These are phyloP conservation scores for Tolypocladium sp. DNA, from an alignment of 2,329 filamentous ascomycete genomes.

Conservation along the genomic window DNA sequence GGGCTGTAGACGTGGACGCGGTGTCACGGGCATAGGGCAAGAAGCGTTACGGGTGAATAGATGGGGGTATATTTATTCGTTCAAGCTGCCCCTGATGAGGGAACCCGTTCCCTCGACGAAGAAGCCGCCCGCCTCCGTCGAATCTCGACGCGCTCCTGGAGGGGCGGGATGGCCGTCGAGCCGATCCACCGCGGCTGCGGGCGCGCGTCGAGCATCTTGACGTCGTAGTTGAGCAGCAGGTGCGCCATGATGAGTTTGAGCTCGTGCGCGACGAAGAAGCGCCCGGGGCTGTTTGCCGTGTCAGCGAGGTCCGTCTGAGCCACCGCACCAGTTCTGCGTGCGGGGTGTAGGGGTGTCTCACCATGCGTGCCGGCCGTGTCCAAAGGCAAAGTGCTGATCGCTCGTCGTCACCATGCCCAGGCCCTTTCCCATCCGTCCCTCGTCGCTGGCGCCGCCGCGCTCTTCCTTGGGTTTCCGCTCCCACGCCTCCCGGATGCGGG, in stretches of 20 bases:
- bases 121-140: constrained; percentile 4
- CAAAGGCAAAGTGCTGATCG: constrained; percentile 41
- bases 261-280: constrained; percentile 48
- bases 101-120: background rate
- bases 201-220: constrained; percentile 28
- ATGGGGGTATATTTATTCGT: background rate
- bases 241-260: constrained; percentile 45
- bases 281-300: constrained; percentile 29
- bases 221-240: constrained; percentile 42
- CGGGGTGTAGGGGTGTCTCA: constrained; percentile 8
- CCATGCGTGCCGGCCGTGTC: constrained; percentile 46
- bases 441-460: constrained; percentile 17
- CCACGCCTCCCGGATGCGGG: constrained; percentile 28
- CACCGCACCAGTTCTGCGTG: background rate
- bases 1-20: background rate
- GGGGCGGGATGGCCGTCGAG: constrained; percentile 24
- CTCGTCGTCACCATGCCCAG: constrained; percentile 45
- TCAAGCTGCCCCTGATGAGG: background rate
- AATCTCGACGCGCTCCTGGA: constrained; percentile 16
- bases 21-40: too few species aligned
- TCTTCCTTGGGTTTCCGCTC: constrained; percentile 17
- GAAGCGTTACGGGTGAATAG: background rate
- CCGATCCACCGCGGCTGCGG: constrained; percentile 36
- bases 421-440: constrained; percentile 24
- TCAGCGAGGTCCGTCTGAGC: background rate